Evolutionary conservation across 257 asterid genomes (phyloP).

Genomic region (Solanum arcanum): DNA sequence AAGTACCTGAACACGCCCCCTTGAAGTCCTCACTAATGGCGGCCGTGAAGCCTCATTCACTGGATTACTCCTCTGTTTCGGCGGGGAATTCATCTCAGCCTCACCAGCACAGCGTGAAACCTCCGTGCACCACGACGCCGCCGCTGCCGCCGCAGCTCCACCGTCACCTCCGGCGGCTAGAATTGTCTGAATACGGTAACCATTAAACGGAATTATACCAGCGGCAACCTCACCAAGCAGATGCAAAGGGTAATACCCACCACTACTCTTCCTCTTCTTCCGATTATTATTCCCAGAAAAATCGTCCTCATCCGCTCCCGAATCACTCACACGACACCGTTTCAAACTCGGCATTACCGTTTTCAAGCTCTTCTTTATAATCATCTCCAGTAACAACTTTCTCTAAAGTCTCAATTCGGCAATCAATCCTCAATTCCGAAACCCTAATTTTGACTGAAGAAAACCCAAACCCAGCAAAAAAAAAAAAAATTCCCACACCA

Average conservation of each 20-base stretch:
- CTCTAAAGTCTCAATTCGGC: not conserved
- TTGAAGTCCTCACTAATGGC: conserved; percentile 83
- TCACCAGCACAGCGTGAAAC: conserved; percentile 5
- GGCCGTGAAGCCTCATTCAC: conserved; percentile 54
- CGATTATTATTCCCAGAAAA: conserved; percentile 37
- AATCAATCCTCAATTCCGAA: conserved; percentile 12
- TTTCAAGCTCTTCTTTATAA: conserved; percentile 82
- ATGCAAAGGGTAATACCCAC: conserved; percentile 50
- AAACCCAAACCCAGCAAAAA: not conserved
- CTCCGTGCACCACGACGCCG: conserved; percentile 20
- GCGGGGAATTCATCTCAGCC: conserved; percentile 19
- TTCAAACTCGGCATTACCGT: conserved; percentile 92
- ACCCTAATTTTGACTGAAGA: conserved; percentile 7
- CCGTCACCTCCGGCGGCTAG: conserved; percentile 18
- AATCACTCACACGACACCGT: conserved; percentile 58
- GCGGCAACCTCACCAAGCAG: conserved; percentile 70
- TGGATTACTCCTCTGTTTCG: not conserved
- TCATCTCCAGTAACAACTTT: conserved; percentile 31
- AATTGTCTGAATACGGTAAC: conserved; percentile 34
- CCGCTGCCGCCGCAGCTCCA: conserved; percentile 7
- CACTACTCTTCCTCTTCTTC: conserved; percentile 51
- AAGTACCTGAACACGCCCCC: conserved; percentile 92
- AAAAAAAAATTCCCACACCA: not conserved
- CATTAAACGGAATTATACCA: conserved; percentile 48
- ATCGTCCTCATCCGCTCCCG: conserved; percentile 58